Evolutionary conservation across 2,329 filamentous ascomycete species (phyloP), one percentile per base, ranked within the genome.

Genomic region (Laburnicola sp.): DNA sequence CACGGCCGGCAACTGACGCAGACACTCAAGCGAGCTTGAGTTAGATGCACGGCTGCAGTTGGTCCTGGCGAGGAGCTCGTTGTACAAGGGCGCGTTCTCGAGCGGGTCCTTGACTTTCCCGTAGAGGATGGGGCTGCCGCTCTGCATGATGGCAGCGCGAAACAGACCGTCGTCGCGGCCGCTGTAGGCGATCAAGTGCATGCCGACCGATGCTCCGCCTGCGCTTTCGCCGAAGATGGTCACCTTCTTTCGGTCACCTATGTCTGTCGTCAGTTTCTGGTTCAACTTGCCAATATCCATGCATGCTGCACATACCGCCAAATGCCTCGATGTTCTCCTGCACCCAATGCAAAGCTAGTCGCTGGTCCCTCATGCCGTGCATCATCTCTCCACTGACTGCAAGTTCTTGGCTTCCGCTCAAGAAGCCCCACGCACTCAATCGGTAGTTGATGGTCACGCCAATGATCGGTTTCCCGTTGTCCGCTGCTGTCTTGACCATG

Each of bases 401-500:
- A 25, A 70, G 53, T 44, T 71, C 67, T 38, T 70, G 54, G 26
- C 22, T 26, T 35, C 66, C 65, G 25, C 81, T 78, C 23, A 89
- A 69, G 65, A 93, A 91, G 0, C 88, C 88, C 61, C 90, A 79
- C 16, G 64, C 59, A 49, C 60, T 62, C 34, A 89, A 75, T 9
- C 86, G 79, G 69, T 83, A 85, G 57, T 75, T 74, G 41, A 76
- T 66, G 48, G 50, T 71, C 3, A 76, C 71, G 1, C 58, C 71
- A 31, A 84, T 75, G 21, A 82, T 71, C 0, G 80, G 80, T 32
- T 75, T 70, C 0, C 73, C 75, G n/a, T 75, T 73, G 4, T 76
- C 73, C 0, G 71, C 67, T 0, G 77, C 77, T 11, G 79, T 63
- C 51, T 76, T 69, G 0, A 82, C 77, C n/a, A 82, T 63, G 6